A percentile compares a stretch with the other conserved stretches of the same genome.
phyloP scores from a whole-genome alignment of 2,329 filamentous ascomycete genomes.

The Pseudocercospora pini-densiflorae region DNA sequence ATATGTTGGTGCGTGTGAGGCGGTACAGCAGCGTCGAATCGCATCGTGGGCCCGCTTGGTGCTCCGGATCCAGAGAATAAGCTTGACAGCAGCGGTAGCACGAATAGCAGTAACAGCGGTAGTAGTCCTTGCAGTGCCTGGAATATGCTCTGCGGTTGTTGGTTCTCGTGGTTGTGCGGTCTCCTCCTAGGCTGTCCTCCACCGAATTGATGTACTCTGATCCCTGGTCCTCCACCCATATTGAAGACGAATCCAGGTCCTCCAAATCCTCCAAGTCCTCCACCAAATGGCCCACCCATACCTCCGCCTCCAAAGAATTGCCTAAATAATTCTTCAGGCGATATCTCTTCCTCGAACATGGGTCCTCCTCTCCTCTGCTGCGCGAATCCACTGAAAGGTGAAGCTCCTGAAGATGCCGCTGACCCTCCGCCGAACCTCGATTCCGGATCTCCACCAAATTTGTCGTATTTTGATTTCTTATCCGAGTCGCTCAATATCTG shows the following conservation, averaged over 20 bases:
- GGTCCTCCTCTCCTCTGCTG: slow-evolving; percentile 52
- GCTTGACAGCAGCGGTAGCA: slow-evolving; percentile 79
- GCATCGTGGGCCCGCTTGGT: slow-evolving; percentile 69
- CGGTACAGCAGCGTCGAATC: slow-evolving; percentile 71
- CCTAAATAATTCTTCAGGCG: slow-evolving; percentile 94
- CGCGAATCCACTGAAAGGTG: slow-evolving; percentile 68
- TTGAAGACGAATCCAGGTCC: slow-evolving; percentile 93
- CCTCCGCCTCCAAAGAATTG: slow-evolving; percentile 86
- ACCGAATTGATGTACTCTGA: slow-evolving; percentile 95
- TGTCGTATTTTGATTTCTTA: slow-evolving; percentile 87
- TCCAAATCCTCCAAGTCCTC: slow-evolving; percentile 47
- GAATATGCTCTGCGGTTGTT: slow-evolving; percentile 56
- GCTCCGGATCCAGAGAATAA: slow-evolving; percentile 70
- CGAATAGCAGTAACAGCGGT: slow-evolving; percentile 76
- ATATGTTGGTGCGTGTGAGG: slow-evolving; percentile 76
- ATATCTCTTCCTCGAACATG: slow-evolving; percentile 89
- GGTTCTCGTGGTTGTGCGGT: slow-evolving; percentile 64
- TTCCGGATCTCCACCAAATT: slow-evolving; percentile 90
- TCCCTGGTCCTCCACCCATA: slow-evolving; percentile 79
- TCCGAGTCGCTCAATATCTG: slow-evolving; percentile 91
- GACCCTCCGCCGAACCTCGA: slow-evolving; percentile 70
- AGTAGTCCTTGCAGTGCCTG: slow-evolving; percentile 58
- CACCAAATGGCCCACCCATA: slow-evolving; percentile 35
- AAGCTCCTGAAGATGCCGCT: slow-evolving; percentile 60
- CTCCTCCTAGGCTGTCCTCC: slow-evolving; percentile 76